Percentiles rank a stretch among this genome's conserved stretches.
phyloP scores from a whole-genome alignment of 2,329 filamentous ascomycete genomes.

The Fusarium palustre region DNA sequence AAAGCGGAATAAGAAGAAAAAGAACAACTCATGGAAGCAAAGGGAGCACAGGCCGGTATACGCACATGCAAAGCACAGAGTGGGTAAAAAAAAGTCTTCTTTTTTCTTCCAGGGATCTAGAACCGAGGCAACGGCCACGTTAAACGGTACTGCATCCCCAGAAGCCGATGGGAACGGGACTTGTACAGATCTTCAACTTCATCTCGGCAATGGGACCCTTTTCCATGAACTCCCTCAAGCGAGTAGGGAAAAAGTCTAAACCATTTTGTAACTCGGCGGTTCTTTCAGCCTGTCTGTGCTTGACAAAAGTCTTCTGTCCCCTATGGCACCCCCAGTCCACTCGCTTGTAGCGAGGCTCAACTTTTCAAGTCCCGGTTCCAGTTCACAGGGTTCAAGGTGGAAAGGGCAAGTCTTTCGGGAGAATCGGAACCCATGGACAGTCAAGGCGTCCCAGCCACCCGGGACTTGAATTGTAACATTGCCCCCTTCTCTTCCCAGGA shows the following conservation, averaged over 20 bases:
- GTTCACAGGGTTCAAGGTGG: background rate
- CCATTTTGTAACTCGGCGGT: conserved; percentile 15
- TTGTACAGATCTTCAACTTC: conserved; percentile 17
- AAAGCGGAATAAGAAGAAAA: background rate
- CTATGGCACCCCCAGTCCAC: background rate
- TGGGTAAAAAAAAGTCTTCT: conserved; percentile 3
- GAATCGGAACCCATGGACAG: background rate
- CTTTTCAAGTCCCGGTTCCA: background rate
- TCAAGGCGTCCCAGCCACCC: conserved; percentile 35
- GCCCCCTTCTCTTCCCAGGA: background rate
- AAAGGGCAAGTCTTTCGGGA: conserved; percentile 5
- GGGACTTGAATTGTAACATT: conserved; percentile 21
- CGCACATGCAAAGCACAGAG: background rate
- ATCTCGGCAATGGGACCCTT: conserved; percentile 8
- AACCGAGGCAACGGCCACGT: conserved; percentile 14
- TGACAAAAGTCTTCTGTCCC: background rate
- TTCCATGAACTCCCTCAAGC: background rate
- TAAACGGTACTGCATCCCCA: background rate
- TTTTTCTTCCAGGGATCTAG: conserved; percentile 13
- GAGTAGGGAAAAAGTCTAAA: conserved; percentile 19
- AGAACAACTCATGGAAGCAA: conserved; percentile 9
- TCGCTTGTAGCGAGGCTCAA: conserved; percentile 11
- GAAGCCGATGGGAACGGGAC: conserved; percentile 5
- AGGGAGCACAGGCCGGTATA: conserved; percentile 4
- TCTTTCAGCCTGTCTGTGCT: conserved; percentile 33